Evolutionary conservation across 352 stramenopile species (phyloP), one percentile per base, ranked within the genome.

Genomic region (Pythium phragmiticola): DNA sequence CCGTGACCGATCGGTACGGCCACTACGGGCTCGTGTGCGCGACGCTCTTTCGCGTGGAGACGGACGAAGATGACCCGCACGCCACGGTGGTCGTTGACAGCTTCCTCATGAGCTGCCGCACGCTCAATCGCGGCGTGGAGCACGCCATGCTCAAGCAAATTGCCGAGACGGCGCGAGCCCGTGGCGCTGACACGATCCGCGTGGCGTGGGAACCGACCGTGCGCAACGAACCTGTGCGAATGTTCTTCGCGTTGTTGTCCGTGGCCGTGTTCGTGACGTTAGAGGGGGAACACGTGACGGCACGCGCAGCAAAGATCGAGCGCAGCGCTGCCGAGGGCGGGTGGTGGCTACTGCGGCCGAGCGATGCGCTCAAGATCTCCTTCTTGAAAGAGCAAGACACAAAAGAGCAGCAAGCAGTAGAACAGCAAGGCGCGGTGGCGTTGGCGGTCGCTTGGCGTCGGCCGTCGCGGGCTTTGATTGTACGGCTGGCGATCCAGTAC

Each of bases 1-100:
- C 81, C 8, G 83, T 90, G 61, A 90, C 83, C 0, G 83, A 92
- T 46, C 78, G 81, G 14, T 90, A 88, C 42, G 83, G 83, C 17
- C 83, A 92, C 57, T 92, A 92, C 21, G 83, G 83, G 3, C 72
- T 92, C 1, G 83, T 92, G 14, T 80, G 75, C 42, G 66, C 75
- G 21, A 63, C 69, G 49, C 61, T 84, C 16, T 87, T 72, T 54
- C 79, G 63, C 12, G 26, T 65, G 37, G 28, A 50, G 26, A 30
- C n/a, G 1, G 11, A 39, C 34, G 34, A 9, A 8, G n/a, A 60
- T 3, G 41, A 13, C 14, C 1, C 9, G 57, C 34, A 42, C 11
- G 9, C 52, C 4, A 11, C 42, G 3, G 33, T 39, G 12, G 33
- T 46, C 23, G 70, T 89, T 1, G 72, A 87, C 49, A 87, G 79